Conservation (phyloP, 345 rosid species). For the Gossypium turneri region DNA sequence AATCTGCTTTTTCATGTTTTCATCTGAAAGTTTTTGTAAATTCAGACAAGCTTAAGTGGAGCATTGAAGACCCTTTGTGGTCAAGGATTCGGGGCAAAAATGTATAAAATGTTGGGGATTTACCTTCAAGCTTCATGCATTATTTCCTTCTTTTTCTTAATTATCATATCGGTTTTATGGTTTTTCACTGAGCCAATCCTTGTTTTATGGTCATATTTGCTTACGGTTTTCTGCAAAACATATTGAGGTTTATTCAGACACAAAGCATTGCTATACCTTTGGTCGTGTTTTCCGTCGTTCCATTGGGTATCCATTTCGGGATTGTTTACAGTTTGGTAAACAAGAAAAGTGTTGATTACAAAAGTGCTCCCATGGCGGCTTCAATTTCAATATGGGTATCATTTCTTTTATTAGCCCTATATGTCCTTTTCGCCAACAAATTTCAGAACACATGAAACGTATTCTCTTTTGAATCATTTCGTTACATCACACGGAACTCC, state of each 20-base stretch:
- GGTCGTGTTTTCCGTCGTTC: neutral
- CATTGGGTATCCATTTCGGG: slow-evolving; percentile 1
- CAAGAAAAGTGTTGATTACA: slow-evolving; percentile 33
- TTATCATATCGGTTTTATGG: neutral
- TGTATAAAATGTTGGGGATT: slow-evolving; percentile 3
- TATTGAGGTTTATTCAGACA: neutral
- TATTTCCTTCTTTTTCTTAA: neutral
- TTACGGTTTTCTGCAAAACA: neutral
- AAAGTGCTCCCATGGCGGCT: slow-evolving; percentile 64
- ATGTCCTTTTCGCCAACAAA: slow-evolving; percentile 35
- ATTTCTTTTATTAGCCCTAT: slow-evolving; percentile 32
- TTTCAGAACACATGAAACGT: slow-evolving; percentile 57
- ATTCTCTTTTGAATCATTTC: slow-evolving; percentile 35
- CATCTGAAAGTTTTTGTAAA: neutral
- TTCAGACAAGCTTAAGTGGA: neutral
- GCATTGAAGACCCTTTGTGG: neutral
- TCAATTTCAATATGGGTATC: slow-evolving; percentile 62
- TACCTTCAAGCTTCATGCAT: slow-evolving; percentile 3
- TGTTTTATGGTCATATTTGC: neutral
- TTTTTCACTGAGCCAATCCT: neutral
- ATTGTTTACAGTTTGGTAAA: neutral
- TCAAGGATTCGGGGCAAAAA: neutral
- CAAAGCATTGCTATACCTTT: neutral
- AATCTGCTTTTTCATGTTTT: neutral
- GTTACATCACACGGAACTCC: slow-evolving; percentile 30